Conservation (phyloP, 305 asterid species). For the Fraxinus dipetala region DNA sequence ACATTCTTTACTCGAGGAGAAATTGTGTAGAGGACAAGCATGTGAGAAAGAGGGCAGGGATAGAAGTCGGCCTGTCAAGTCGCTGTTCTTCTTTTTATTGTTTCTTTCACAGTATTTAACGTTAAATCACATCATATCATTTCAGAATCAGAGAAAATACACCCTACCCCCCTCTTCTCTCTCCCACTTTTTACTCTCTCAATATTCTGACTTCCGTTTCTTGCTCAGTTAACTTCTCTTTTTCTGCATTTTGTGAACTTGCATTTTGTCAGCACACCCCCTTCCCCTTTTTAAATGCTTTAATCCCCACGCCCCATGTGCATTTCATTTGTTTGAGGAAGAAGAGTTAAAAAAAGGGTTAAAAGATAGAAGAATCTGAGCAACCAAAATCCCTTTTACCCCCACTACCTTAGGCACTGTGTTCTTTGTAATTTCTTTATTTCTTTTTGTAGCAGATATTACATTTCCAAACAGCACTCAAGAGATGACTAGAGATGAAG, state of each 20-base stretch:
- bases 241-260: constrained; percentile 12
- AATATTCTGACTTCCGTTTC: constrained; percentile 19
- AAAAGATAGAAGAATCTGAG: constrained; percentile 23
- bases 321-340: constrained; percentile 17
- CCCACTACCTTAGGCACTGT: neutral
- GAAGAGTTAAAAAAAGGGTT: neutral
- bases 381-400: neutral
- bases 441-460: constrained; percentile 35
- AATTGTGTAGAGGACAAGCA: neutral
- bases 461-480: constrained; percentile 20
- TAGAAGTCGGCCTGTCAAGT: constrained; percentile 49
- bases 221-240: constrained; percentile 14
- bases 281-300: constrained; percentile 3
- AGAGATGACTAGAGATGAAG: constrained; percentile 78
- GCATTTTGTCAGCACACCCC: constrained; percentile 5
- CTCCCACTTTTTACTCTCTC: constrained; percentile 6
- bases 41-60: constrained; percentile 27
- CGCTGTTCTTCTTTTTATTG: constrained; percentile 41
- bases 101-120: constrained; percentile 34
- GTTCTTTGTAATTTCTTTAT: neutral
- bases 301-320: constrained; percentile 26
- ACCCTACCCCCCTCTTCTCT: constrained; percentile 12
- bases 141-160: constrained; percentile 36
- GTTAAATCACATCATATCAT: constrained; percentile 62
- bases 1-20: neutral